Conservation (phyloP, 1,284 basidiomycete species). For the Golubevia sp. region DNA sequence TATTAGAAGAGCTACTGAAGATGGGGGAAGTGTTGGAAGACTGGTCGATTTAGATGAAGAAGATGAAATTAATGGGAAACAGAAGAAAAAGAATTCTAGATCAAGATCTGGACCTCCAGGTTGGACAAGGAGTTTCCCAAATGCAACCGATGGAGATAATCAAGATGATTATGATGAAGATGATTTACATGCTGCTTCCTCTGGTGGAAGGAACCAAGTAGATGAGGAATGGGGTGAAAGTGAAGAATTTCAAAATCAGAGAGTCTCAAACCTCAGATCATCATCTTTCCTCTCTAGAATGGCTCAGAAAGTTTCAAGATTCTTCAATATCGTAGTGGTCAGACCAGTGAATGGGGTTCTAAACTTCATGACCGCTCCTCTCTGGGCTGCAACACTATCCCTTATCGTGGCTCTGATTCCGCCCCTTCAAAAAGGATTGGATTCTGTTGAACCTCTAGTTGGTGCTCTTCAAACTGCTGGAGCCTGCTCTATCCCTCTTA, state of each 20-base stretch:
- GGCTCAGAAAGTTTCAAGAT: not conserved
- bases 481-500: constrained; percentile 71
- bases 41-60: too few species aligned
- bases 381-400: constrained; percentile 70
- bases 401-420: constrained; percentile 79
- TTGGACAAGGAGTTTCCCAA: constrained; percentile 47
- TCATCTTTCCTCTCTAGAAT: not conserved
- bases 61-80: too few species aligned
- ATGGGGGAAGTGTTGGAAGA: too few species aligned
- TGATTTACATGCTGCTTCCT: constrained; percentile 10
- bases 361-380: constrained; percentile 78
- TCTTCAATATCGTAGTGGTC: constrained; percentile 13
- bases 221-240: constrained; percentile 17
- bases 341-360: constrained; percentile 65
- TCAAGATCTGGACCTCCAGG: constrained; percentile 20
- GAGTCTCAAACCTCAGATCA: not conserved
- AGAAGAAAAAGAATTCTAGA: too few species aligned
- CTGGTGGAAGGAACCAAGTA: constrained; percentile 3
- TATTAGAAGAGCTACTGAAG: too few species aligned
- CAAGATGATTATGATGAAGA: constrained; percentile 20
- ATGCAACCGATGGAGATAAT: constrained; percentile 30
- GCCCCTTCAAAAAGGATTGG: constrained; percentile 65
- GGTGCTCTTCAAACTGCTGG: constrained; percentile 54
- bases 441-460: constrained; percentile 38
- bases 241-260: constrained; percentile 3